A percentile compares a stretch with the other conserved stretches of the same genome.
These are phyloP conservation scores for Blastobotrys petasosporus DNA, from an alignment of 1,139 yeast genomes.

Conservation along the genomic window DNA sequence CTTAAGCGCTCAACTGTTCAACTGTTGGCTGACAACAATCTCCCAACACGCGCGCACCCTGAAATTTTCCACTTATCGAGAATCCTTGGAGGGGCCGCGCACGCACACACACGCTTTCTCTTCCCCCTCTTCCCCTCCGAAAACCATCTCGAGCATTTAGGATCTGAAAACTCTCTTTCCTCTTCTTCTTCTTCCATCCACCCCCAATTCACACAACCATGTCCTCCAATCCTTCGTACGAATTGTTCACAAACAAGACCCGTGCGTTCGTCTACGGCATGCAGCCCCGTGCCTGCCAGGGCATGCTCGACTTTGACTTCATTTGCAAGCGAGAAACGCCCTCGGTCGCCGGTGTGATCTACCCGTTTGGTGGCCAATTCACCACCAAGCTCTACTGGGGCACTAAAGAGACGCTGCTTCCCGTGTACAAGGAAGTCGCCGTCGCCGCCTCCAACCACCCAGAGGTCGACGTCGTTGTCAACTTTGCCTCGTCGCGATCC, in stretches of 20 bases:
- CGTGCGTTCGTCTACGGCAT: slow-evolving; percentile 41
- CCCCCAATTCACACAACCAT: too few relatives aligned
- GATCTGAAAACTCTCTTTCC: not conserved
- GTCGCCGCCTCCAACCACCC: slow-evolving; percentile 42
- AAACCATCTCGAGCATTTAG: too few relatives aligned
- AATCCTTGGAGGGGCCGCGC: too few relatives aligned
- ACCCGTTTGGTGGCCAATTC: slow-evolving; percentile 44
- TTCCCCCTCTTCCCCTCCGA: too few relatives aligned
- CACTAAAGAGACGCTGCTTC: slow-evolving; percentile 42
- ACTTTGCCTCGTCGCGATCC: slow-evolving; percentile 44
- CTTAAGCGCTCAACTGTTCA: too few relatives aligned
- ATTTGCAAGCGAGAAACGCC: slow-evolving; percentile 43
- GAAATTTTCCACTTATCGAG: too few relatives aligned
- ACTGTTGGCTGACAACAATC: too few relatives aligned
- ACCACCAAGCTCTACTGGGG: slow-evolving; percentile 47
- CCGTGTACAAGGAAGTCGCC: slow-evolving; percentile 41
- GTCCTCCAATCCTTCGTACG: slow-evolving; percentile 25
- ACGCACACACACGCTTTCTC: too few relatives aligned
- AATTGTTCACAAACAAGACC: slow-evolving; percentile 39
- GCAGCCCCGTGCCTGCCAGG: slow-evolving; percentile 45
- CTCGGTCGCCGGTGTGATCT: slow-evolving; percentile 45
- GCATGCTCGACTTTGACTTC: slow-evolving; percentile 45
- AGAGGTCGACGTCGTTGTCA: slow-evolving; percentile 44
- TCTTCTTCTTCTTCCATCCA: slow-evolving; percentile 1
- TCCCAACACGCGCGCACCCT: too few relatives aligned